A percentile compares a stretch with the other conserved stretches of the same genome.
phyloP scores from a whole-genome alignment of 257 asterid genomes.

The Perilla frutescens region DNA sequence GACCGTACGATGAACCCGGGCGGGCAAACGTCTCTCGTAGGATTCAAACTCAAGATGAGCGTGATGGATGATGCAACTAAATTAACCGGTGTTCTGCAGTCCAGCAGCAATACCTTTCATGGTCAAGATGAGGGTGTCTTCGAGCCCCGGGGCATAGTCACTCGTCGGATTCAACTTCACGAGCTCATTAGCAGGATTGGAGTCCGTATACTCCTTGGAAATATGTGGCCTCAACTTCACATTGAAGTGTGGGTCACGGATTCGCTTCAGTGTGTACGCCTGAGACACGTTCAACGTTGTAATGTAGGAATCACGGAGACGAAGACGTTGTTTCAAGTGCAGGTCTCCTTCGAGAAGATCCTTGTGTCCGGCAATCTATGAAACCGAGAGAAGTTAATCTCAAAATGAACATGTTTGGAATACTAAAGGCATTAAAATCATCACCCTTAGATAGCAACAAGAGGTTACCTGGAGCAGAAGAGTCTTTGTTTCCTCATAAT shows the following conservation, averaged over 20 bases:
- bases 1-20: background rate
- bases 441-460: background rate
- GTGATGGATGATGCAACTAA: background rate
- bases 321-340: slow-evolving; percentile 62
- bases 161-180: slow-evolving; percentile 65
- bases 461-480: slow-evolving; percentile 58
- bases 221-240: slow-evolving; percentile 65
- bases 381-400: background rate
- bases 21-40: background rate
- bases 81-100: slow-evolving; percentile 61
- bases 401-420: background rate
- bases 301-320: slow-evolving; percentile 64
- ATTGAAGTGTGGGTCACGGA: slow-evolving; percentile 64
- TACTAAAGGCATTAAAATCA: background rate
- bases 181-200: slow-evolving; percentile 62
- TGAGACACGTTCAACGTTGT: slow-evolving; percentile 64
- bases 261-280: slow-evolving; percentile 63
- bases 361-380: slow-evolving; percentile 69
- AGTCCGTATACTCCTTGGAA: slow-evolving; percentile 54
- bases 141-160: slow-evolving; percentile 72
- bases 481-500: slow-evolving; percentile 60
- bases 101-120: slow-evolving; percentile 83
- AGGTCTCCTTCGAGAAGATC: slow-evolving; percentile 70
- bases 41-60: background rate
- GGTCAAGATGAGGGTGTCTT: slow-evolving; percentile 71